Percentiles rank a stretch among this genome's conserved stretches.
Evolutionary conservation across 352 stramenopile genomes (phyloP).

Genomic region (Globisporangium viniferum): DNA sequence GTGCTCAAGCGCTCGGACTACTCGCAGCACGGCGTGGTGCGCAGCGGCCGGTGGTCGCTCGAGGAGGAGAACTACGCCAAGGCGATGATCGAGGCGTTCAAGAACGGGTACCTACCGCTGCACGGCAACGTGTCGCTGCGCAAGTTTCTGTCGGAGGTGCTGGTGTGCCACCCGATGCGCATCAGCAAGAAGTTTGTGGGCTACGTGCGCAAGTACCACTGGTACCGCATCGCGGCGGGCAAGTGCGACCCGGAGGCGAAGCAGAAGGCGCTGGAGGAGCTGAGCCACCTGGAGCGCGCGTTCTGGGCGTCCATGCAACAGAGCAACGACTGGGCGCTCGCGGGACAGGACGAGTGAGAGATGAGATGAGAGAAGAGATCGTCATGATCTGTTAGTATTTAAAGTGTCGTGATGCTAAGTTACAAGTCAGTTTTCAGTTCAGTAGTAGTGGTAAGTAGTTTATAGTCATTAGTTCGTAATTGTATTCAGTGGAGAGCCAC

Average conservation of each 20-base stretch:
- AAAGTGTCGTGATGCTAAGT: conserved; percentile 4
- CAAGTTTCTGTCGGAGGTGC: conserved; percentile 84
- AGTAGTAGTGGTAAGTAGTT: background rate
- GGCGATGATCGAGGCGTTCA: conserved; percentile 67
- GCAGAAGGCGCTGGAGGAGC: conserved; percentile 16
- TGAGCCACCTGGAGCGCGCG: conserved; percentile 19
- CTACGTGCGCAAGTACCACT: conserved; percentile 86
- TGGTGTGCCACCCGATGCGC: conserved; percentile 88
- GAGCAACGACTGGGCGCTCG: conserved; percentile 12
- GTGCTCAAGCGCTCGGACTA: conserved; percentile 79
- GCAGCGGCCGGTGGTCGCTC: conserved; percentile 70
- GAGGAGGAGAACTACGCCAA: conserved; percentile 59
- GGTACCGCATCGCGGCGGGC: conserved; percentile 62
- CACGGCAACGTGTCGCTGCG: conserved; percentile 69
- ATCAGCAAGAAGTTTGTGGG: conserved; percentile 92
- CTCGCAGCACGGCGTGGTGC: conserved; percentile 66
- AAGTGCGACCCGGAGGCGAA: conserved; percentile 19
- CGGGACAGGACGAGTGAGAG: conserved; percentile 3
- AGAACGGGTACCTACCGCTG: conserved; percentile 67
- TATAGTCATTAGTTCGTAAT: background rate
- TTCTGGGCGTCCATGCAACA: conserved; percentile 24
- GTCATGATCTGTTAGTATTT: conserved; percentile 1
- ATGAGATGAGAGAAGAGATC: background rate
- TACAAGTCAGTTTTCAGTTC: background rate
- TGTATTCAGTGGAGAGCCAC: background rate